Evolutionary conservation across 2,329 filamentous ascomycete genomes (phyloP).

Genomic region (Cladosporium sp.): DNA sequence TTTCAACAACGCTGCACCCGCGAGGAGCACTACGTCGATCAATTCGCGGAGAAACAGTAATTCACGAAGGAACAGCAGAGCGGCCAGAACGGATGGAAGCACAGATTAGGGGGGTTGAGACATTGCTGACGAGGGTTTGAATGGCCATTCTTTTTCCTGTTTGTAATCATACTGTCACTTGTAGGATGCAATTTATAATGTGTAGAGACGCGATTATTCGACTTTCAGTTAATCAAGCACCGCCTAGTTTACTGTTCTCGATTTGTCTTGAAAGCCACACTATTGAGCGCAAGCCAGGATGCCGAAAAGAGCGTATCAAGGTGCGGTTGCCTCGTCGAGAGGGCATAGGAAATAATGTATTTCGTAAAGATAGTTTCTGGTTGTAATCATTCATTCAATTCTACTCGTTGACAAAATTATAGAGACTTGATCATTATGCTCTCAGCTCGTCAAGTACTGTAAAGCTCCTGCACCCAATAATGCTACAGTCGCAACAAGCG

Average conservation of each 20-base stretch:
- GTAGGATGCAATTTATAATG: background rate
- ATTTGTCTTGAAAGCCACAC: background rate
- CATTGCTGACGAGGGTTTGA: background rate
- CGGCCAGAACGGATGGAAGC: background rate
- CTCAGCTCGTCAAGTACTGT: background rate
- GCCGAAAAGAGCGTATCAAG: no score
- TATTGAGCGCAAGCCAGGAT: background rate
- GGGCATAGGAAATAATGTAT: background rate
- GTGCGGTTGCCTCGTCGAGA: background rate
- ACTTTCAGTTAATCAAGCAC: background rate
- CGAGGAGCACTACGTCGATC: background rate
- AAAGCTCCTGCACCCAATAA: background rate
- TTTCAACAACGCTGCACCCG: background rate
- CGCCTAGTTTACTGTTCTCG: background rate
- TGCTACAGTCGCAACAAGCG: background rate
- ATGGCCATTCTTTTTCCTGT: background rate
- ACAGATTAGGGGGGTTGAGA: background rate
- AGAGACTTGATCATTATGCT: background rate
- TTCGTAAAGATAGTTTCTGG: background rate
- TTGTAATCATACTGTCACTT: background rate
- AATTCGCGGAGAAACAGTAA: slow-evolving; percentile 9
- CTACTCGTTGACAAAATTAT: background rate
- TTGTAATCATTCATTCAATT: background rate
- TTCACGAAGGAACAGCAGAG: background rate
- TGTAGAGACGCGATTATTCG: background rate